A percentile compares a stretch with the other conserved stretches of the same genome.
Evolutionary conservation across 1,139 yeast genomes (phyloP).

Genomic region (Debaryomycetaceae sp.): DNA sequence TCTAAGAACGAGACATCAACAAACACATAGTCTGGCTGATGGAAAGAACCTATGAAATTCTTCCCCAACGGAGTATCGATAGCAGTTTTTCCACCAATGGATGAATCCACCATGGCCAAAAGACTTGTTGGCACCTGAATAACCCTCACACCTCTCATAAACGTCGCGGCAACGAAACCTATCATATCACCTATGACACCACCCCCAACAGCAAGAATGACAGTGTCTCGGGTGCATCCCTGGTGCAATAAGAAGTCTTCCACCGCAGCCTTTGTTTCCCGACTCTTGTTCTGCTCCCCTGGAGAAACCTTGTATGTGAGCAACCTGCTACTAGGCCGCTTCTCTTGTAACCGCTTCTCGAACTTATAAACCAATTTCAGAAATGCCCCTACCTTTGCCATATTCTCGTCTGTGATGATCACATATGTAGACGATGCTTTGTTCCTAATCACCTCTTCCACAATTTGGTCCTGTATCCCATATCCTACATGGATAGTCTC

Average conservation of each 20-base stretch:
- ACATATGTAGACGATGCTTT: conserved; percentile 89
- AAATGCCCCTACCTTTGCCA: conserved; percentile 66
- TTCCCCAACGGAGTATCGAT: conserved; percentile 97
- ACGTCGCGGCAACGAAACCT: conserved; percentile 97
- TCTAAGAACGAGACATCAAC: conserved; percentile 86
- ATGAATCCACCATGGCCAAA: conserved; percentile 96
- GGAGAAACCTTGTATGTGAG: conserved; percentile 78
- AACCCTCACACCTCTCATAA: conserved; percentile 96
- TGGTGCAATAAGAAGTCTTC: conserved; percentile 84
- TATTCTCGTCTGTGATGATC: conserved; percentile 80
- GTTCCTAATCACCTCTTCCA: conserved; percentile 57
- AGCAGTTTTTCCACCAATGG: conserved; percentile 98
- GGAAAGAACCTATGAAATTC: conserved; percentile 94
- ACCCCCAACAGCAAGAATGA: conserved; percentile 93
- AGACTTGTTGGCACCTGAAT: conserved; percentile 93
- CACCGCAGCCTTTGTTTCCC: conserved; percentile 87
- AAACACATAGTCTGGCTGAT: conserved; percentile 90
- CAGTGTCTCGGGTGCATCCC: conserved; percentile 96
- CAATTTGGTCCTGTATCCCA: conserved; percentile 73
- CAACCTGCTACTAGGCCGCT: conserved; percentile 54
- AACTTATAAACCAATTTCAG: conserved; percentile 33
- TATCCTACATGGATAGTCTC: conserved; percentile 92
- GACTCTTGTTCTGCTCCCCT: conserved; percentile 87
- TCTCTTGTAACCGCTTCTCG: conserved; percentile 21
- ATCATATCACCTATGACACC: conserved; percentile 99